Evolutionary conservation across 305 asterid species (phyloP).

Genomic region (Fraxinus xanthoxyloides): DNA sequence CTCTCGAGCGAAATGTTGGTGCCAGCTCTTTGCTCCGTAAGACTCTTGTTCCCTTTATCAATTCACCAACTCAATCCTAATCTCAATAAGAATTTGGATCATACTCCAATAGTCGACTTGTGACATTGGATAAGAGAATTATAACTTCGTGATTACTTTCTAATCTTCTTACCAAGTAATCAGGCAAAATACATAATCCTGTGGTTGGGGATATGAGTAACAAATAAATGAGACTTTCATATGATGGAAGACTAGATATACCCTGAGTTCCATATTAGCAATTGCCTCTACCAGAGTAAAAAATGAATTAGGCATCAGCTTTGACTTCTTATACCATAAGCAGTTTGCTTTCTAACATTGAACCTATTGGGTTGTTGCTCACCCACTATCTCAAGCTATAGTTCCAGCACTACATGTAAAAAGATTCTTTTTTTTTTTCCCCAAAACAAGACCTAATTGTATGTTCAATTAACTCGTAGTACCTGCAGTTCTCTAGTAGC

Average conservation of each 20-base stretch:
- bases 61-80: not conserved
- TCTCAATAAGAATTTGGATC: not conserved
- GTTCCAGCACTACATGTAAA: not conserved
- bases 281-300: not conserved
- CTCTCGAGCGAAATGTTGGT: not conserved
- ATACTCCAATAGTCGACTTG: not conserved
- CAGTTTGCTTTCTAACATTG: not conserved
- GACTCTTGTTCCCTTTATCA: not conserved
- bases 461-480: not conserved
- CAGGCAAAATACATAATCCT: not conserved
- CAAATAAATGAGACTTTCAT: not conserved
- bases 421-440: not conserved
- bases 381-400: not conserved
- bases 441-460: not conserved
- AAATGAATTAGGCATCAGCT: not conserved
- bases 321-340: not conserved
- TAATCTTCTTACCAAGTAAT: not conserved
- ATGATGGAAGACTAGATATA: not conserved
- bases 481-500: not conserved
- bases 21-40: not conserved
- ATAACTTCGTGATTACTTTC: not conserved
- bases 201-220: not conserved
- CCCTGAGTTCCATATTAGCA: not conserved
- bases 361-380: not conserved
- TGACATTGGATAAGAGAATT: not conserved